Evolutionary conservation across 805 yeast genomes (phyloP), one percentile per base, ranked within the genome.

Genomic region (Ogataea paraovalis): DNA sequence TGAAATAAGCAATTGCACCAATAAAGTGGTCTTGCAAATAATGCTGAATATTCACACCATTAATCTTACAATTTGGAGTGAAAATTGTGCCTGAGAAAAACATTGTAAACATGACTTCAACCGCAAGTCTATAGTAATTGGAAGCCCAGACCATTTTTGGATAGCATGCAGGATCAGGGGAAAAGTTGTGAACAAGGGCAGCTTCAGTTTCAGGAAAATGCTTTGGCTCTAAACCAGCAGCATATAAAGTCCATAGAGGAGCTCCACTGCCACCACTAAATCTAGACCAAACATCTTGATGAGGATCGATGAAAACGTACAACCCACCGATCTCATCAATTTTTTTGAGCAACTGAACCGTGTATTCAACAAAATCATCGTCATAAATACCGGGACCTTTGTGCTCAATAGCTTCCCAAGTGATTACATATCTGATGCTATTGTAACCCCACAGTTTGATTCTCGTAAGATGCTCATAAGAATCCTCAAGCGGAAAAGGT

Each of bases 341-440:
- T 7, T 80, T 75, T 45, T 74, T 70, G 45, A 91, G 65, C 4
- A 89, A 68, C 46, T 81, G 70, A 38, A 84, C 69, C 0, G 94
- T 80, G 62, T 83, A 87, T 23, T 82, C 80, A 43, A 89, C 75
- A 58, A 78, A 91, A 18, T 81, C 89, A 22, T 78, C 79, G 64
- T 91, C 97, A 61, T 90, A 91, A 9, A 64, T 64, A 0, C 87
- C 94, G 0, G 97, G 97, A 0, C 96, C 96, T 41, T 68, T 72
- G 57, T 91, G 97, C 64, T 91, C 97, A 8, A 91, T 59, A 0
- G 97, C 92, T 63, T 91, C 97, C 97, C 97, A 91, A 0, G 95
- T 85, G 43, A 87, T 71, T 18, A 89, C 69, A 61, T 82, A 86
- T 47, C 97, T 69, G 19, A 91, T 75, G 2, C 85, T 75, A 61